Evolutionary conservation across 345 rosid genomes (phyloP), one percentile per base, ranked within the genome.

Genomic region (Lepidium africanum): DNA sequence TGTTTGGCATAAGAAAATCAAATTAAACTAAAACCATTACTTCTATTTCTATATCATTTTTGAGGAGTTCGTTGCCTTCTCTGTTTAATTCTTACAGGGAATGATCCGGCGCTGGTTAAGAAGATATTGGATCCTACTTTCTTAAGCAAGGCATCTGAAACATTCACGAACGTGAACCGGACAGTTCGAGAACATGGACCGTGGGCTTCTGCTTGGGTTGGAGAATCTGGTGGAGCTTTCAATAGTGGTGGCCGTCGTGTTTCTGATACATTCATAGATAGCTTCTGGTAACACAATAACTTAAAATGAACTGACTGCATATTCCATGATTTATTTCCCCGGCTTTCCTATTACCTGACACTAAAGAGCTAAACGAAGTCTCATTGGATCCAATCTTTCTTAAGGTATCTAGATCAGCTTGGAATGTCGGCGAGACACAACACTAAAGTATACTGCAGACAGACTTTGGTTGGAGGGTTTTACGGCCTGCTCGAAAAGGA

Each of bases 191-290:
- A 74, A 67, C 69, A 82, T 32, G 97, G 99, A 65, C 83, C 90
- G 9, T 91, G 97, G 96, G 81, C 99, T 59, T 86, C 90, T 81
- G 85, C 96, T 40, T 94, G 99, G 99, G 96, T 94, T 65, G 99
- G 99, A 66, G 99, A 94, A 71, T 85, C 99, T 62, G 99, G 99
- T 62, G 97, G 99, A 41, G 97, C 99, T 58, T 94, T 80, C 71
- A 94, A 94, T 75, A 94, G 97, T 48, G 99, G 99, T 11, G 99
- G 97, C 16, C 85, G 71, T 73, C 77, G 72, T 48, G 87, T 94
- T 43, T 94, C 99, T 45, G 80, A 94, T 70, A 85, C 96, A 53
- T 94, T 91, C 76, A 73, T 94, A 27, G 81, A 94, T 78, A 89
- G 99, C 78, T 94, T 94, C 80, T 94, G 99, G 99, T 94, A 86